These are phyloP conservation scores for Claviceps fusiformis DNA, from an alignment of 2,329 filamentous ascomycete genomes.

Conservation along the genomic window DNA sequence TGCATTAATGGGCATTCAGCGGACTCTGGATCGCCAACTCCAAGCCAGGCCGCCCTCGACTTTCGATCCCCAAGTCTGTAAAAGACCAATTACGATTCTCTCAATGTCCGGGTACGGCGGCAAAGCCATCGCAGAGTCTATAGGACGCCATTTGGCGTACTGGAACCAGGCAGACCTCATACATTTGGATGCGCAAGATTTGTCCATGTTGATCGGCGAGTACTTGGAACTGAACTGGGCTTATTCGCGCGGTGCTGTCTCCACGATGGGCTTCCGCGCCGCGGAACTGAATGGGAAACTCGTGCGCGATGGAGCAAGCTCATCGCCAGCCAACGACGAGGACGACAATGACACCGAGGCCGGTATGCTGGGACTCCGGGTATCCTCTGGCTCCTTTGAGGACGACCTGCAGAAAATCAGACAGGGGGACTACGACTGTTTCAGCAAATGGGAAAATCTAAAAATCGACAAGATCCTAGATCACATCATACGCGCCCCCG, in stretches of 20 bases:
- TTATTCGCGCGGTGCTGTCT: constrained; percentile 32
- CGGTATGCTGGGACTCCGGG: constrained; percentile 16
- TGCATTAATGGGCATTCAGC: constrained; percentile 19
- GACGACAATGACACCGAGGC: constrained; percentile 22
- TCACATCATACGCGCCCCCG: constrained; percentile 36
- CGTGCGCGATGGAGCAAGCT: constrained; percentile 31
- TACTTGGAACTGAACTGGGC: constrained; percentile 53
- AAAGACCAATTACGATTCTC: constrained; percentile 25
- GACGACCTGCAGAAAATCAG: constrained; percentile 31
- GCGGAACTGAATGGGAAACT: constrained; percentile 41
- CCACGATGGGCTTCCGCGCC: constrained; percentile 42
- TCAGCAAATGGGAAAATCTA: constrained; percentile 44
- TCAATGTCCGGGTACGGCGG: constrained; percentile 25
- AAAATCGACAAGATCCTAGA: constrained; percentile 47
- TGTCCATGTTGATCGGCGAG: constrained; percentile 55
- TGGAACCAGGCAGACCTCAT: constrained; percentile 53
- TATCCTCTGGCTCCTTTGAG: constrained; percentile 19
- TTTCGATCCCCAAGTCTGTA: constrained; percentile 20
- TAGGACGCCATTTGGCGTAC: constrained; percentile 50
- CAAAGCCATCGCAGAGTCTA: constrained; percentile 23
- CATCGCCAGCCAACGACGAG: constrained; percentile 17
- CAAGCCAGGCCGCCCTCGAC: constrained; percentile 13
- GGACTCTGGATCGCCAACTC: constrained; percentile 17
- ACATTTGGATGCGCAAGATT: constrained; percentile 52
- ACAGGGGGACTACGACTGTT: constrained; percentile 23